Base-by-base conservation (phyloP, 495 filamentous ascomycete genomes). In the Aspergillus cavernicola region DNA sequence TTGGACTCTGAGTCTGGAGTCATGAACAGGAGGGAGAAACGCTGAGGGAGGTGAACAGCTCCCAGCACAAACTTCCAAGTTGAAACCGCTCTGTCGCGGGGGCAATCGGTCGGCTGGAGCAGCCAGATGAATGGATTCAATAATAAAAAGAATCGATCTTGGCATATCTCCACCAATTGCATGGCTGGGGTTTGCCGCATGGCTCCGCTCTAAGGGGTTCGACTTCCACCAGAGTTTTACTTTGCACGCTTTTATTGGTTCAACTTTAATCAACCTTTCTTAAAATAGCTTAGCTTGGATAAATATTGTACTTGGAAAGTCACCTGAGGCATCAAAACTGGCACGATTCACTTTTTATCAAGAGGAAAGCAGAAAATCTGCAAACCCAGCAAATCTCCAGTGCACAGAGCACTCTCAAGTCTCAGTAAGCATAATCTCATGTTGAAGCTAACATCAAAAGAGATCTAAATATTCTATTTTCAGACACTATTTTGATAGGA, bases 91-190 rank as follows among this genome's bases (percentile, higher is more conserved):
- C 28, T 45, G 52, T 60, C 57, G 57, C 57, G 56, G 57, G 57
- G 57, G 57, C 57, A 60, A 60, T 60, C 57, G 52, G 39, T 53
- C 56, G 50, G 50, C 18, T 37, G 5, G 11, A 33, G 6, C 31
- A 33, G 31, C 31, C 38, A 40, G 19, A 38, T 18, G 15, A 38
- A 38, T 28, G 24, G 9, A 38, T 38, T 18, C 35, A 40, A 38
- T n/a, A 38, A 16, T 11, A 36, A 12, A 6, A 15, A 49, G 32
- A 29, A 9, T 29, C 9, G 20, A 44, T 32, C 43, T 49, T 47
- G 24, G 44, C 20, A 37, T n/a, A 31, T 35, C 28, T 18, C 39
- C 47, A 32, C 57, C 57, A 60, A 56, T 56, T 5, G 53, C 46
- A 56, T 35, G 19, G 43, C 15, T 20, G 29, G 31, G 19, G 31